Evolutionary conservation across 2,329 filamentous ascomycete genomes (phyloP).

Genomic region (Cryphonectria nitschkei): DNA sequence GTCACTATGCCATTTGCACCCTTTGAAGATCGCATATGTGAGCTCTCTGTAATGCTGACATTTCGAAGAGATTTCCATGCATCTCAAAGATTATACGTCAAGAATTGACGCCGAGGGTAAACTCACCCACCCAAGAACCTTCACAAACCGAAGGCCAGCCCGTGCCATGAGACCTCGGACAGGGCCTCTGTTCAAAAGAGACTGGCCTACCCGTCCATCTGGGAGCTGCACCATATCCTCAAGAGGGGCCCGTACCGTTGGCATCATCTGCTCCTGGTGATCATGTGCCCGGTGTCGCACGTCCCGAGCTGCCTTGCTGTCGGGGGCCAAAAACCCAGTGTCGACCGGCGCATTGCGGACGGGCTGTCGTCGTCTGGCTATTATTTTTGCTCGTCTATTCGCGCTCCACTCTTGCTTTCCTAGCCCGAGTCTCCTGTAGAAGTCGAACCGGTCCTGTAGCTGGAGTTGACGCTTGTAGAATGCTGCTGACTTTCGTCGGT

Average conservation of each 20-base stretch:
- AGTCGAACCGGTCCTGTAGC: neutral
- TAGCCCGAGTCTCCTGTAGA: neutral
- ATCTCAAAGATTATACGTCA: neutral
- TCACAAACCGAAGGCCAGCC: neutral
- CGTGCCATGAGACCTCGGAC: neutral
- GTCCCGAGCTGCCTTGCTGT: neutral
- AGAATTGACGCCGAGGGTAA: neutral
- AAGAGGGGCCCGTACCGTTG: neutral
- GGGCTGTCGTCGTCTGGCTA: neutral
- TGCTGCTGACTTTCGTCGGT: neutral
- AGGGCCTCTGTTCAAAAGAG: neutral
- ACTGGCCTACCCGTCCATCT: neutral
- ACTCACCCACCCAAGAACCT: conserved; percentile 3
- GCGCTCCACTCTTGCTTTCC: neutral
- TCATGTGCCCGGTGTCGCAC: neutral
- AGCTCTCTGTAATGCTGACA: neutral
- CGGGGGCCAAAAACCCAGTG: neutral
- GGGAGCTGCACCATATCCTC: neutral
- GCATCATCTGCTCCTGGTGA: neutral
- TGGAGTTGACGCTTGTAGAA: neutral
- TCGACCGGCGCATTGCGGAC: neutral
- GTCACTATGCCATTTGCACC: conserved; percentile 3
- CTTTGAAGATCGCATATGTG: neutral
- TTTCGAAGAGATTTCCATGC: neutral
- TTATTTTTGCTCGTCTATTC: neutral